A percentile compares a stretch with the other conserved stretches of the same genome.
Evolutionary conservation across 208 protist genomes (phyloP).

Genomic region (Trypanosoma melophagium): DNA sequence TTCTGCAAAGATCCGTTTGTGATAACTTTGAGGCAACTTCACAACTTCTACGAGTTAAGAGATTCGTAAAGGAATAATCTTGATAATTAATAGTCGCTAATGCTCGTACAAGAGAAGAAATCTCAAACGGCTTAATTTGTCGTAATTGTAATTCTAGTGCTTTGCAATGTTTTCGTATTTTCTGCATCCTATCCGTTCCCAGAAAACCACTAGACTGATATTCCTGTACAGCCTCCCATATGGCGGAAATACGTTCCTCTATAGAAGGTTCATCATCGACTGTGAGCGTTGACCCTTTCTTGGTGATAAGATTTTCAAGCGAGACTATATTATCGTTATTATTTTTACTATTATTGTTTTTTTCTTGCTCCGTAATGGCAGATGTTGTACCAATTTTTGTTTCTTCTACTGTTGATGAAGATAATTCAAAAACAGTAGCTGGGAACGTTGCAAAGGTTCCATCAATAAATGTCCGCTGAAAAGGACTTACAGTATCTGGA

Average conservation of each 20-base stretch:
- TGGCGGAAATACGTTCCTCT: slow-evolving; percentile 31
- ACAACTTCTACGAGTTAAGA: slow-evolving; percentile 72
- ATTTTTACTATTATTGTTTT: not conserved
- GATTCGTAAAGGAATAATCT: slow-evolving; percentile 62
- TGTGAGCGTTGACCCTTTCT: not conserved
- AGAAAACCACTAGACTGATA: slow-evolving; percentile 25
- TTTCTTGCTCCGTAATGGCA: not conserved
- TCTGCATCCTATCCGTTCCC: slow-evolving; percentile 23
- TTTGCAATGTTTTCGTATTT: slow-evolving; percentile 46
- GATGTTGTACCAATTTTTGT: not conserved
- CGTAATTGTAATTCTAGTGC: slow-evolving; percentile 54
- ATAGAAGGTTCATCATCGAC: slow-evolving; percentile 23
- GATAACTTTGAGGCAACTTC: slow-evolving; percentile 61
- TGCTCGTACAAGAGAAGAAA: slow-evolving; percentile 42
- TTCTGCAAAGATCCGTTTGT: slow-evolving; percentile 44
- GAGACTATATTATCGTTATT: slow-evolving; percentile 1
- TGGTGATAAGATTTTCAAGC: not conserved
- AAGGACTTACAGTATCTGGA: slow-evolving; percentile 33
- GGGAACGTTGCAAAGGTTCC: slow-evolving; percentile 21
- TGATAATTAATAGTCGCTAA: slow-evolving; percentile 68
- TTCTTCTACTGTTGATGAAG: not conserved
- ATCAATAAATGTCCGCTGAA: slow-evolving; percentile 58
- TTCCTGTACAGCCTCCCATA: slow-evolving; percentile 38
- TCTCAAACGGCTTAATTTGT: slow-evolving; percentile 49
- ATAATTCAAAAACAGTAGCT: not conserved